Base-by-base conservation (phyloP, 306 rosid species). In the Prunus fruticosa region DNA sequence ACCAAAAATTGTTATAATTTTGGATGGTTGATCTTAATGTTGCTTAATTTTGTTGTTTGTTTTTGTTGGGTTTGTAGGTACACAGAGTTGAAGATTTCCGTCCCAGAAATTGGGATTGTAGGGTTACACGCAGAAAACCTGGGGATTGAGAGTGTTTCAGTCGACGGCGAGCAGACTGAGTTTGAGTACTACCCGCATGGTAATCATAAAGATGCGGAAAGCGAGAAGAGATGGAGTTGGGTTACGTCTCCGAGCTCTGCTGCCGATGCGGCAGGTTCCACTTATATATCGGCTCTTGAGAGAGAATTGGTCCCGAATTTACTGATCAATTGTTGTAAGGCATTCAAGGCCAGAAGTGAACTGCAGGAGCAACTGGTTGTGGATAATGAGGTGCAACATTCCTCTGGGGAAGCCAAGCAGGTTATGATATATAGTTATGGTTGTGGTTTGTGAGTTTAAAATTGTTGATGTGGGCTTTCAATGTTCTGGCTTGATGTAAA, bases 101-200 rank as follows among this genome's bases (percentile, higher is more conserved):
- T 95, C 15, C 97, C 97, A 46, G 97, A 95, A 60, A 95, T 90
- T 67, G 99, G 99, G 58, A 86, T 95, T 79, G 93, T 92, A 19
- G 97, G 97, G 34, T 62, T 95, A 72, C 97, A 95, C 81, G 99
- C 97, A 4, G 99, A 95, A 87, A 92, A 95, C 83, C 76, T 95
- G 78, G 93, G 88, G 79, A 92, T 95, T 82, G 90, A 81, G 72
- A 88, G 88, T 74, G 96, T 95, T 27, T 84, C 75, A 58, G 99
- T 95, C 50, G 99, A 95, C 20, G 99, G 99, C 0, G 99, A 95
- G 86, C 88, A 93, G 1, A 80, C 97, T 4, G 97, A 85, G 64
- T 95, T 86, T 27, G 99, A 92, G 79, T 95, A 92, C 79, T 90
- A 95, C 68, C 99, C 97, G 63, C 82, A 66, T 41, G 38, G 79